These are phyloP conservation scores for Trichophyton equinum DNA, from an alignment of 2,329 filamentous ascomycete genomes.

Conservation along the genomic window DNA sequence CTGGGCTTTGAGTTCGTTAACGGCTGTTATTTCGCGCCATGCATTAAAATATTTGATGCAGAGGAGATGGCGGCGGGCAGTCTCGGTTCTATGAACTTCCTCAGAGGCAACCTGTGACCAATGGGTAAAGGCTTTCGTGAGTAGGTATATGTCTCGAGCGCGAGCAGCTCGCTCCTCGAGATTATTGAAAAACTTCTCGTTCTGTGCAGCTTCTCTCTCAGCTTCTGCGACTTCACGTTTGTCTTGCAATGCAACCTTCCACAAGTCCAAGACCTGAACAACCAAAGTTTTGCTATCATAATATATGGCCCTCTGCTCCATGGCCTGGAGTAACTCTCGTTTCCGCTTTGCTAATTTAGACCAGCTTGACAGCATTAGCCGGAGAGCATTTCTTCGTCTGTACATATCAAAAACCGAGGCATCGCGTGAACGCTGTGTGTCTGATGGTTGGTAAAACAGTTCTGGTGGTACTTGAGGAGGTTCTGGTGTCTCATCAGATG, in stretches of 20 bases:
- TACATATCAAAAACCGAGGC: conserved; percentile 38
- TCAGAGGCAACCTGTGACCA: conserved; percentile 57
- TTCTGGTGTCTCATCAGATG: conserved; percentile 1
- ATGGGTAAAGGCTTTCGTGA: conserved; percentile 52
- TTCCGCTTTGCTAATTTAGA: conserved; percentile 30
- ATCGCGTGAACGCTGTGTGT: conserved; percentile 40
- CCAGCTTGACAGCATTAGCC: conserved; percentile 37
- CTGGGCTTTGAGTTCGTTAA: conserved; percentile 44
- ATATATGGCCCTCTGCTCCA: conserved; percentile 35
- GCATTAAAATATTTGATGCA: conserved; percentile 55
- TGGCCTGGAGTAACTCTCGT: conserved; percentile 23
- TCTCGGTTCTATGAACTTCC: conserved; percentile 52
- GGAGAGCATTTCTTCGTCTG: conserved; percentile 27
- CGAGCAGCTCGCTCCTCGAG: conserved; percentile 49
- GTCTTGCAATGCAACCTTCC: conserved; percentile 31
- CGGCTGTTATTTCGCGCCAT: conserved; percentile 53
- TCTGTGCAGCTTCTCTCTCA: conserved; percentile 23
- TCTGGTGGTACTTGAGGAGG: conserved; percentile 20
- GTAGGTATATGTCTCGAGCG: conserved; percentile 53
- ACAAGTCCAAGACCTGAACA: conserved; percentile 41
- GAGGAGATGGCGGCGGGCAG: conserved; percentile 58
- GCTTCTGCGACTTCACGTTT: conserved; percentile 27
- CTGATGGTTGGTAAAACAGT: conserved; percentile 37
- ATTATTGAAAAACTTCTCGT: conserved; percentile 42
- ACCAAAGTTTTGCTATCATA: conserved; percentile 42